Base-by-base conservation (phyloP, 176 grass and related monocot species). In the Olyra latifolia region DNA sequence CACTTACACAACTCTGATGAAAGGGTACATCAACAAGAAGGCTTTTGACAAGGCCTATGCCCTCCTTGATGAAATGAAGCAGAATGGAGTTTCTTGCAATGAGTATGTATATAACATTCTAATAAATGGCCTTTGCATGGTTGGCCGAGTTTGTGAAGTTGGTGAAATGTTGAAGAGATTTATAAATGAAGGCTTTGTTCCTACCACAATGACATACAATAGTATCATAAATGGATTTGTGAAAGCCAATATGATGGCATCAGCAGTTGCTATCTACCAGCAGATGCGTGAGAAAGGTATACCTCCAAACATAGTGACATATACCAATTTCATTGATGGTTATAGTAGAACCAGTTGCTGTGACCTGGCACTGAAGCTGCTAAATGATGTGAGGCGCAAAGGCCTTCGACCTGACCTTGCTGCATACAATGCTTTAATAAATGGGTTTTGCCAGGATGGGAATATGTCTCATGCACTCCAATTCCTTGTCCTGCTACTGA, bases 261-360 rank as follows among this genome's bases (percentile, higher is more conserved):
- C 69, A 41, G 89, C 91, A 72, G 65, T 82, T 7, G 57, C 71
- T 70, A 80, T 86, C 60, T 92, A 88, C 68, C 75, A 67, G 41
- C 78, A 97, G 84, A 97, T 97, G 94, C 38, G 66, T 76, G 42
- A 72, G 39, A 86, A 62, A 77, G 91, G 91, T 60, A 84, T 94
- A 73, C 48, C 68, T 8, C 85, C 91, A 15, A 71, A 86, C 83
- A 75, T 92, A 82, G 66, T 84, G 56, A 97, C 94, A 68, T 94
- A 94, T 87, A 97, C 89, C 72, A 97, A 72, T 85, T 92, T 97
- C 60, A 90, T 97, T 80, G 61, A 90, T 71, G 89, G 87, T 62
- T 97, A 94, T 68, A 88, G 91, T 76, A 92, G 81, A 66, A 86
- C 47, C 11, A 27, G 75, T 86, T 94, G 88, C 69, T 79, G 65